Evolutionary conservation across 768 basidiomycete genomes (phyloP).

Genomic region (Termitomyces titanicus): DNA sequence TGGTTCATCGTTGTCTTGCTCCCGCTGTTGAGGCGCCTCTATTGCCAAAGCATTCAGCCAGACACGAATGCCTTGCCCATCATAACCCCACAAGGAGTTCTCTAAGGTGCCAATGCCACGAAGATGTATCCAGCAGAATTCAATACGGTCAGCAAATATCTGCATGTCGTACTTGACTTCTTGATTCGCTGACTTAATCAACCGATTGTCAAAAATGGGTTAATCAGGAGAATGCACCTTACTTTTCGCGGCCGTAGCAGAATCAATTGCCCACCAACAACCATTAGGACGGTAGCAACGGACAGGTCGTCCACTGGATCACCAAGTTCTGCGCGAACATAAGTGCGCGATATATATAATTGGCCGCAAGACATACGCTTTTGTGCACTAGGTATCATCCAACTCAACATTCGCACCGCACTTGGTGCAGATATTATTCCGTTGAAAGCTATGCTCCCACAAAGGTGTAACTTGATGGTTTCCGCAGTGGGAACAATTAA

Average conservation of each 20-base stretch:
- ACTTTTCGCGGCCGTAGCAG: conserved; percentile 88
- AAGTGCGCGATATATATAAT: background rate
- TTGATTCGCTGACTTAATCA: conserved; percentile 64
- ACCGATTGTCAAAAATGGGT: background rate
- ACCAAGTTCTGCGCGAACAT: conserved; percentile 66
- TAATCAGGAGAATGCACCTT: background rate
- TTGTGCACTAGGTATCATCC: conserved; percentile 93
- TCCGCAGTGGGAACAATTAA: conserved; percentile 82
- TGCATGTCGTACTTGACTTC: conserved; percentile 98
- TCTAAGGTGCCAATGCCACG: conserved; percentile 90
- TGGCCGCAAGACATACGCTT: conserved; percentile 60
- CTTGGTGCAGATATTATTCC: conserved; percentile 85
- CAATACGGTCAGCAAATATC: conserved; percentile 93
- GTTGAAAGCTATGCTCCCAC: conserved; percentile 92
- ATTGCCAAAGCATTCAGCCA: conserved; percentile 97
- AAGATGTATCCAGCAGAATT: conserved; percentile 98
- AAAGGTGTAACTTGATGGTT: conserved; percentile 81
- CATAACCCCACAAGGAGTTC: conserved; percentile 97
- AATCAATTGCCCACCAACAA: conserved; percentile 89
- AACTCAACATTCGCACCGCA: conserved; percentile 87
- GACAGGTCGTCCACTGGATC: conserved; percentile 91
- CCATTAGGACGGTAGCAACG: conserved; percentile 93
- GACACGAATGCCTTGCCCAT: conserved; percentile 82
- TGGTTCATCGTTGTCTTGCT: conserved; percentile 26
- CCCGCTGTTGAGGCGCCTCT: conserved; percentile 49